Conservation (phyloP, 2,329 filamentous ascomycete genomes). For the Didymella keratinophila region DNA sequence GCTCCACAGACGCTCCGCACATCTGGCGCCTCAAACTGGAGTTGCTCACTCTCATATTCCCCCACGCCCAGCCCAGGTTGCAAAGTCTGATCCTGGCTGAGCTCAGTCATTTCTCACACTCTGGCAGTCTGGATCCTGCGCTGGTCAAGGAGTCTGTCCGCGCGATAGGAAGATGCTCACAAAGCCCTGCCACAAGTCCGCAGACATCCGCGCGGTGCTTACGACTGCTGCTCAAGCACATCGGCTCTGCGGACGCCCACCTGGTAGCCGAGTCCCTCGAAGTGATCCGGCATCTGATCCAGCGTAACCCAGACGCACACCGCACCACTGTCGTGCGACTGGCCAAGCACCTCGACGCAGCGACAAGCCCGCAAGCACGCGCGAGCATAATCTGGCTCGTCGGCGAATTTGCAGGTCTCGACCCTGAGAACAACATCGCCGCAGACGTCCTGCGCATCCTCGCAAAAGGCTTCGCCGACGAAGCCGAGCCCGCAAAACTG, state of each 20-base stretch:
- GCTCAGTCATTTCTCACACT: slow-evolving; percentile 95
- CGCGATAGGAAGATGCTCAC: slow-evolving; percentile 92
- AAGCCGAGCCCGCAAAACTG: slow-evolving; percentile 84
- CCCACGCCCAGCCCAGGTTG: slow-evolving; percentile 74
- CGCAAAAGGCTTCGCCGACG: slow-evolving; percentile 81
- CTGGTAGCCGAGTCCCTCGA: slow-evolving; percentile 92
- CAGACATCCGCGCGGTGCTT: slow-evolving; percentile 75
- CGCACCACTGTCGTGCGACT: slow-evolving; percentile 85
- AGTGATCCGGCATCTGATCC: slow-evolving; percentile 93
- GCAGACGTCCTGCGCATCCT: slow-evolving; percentile 90
- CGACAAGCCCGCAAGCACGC: slow-evolving; percentile 84
- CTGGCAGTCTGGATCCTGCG: slow-evolving; percentile 75
- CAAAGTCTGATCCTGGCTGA: slow-evolving; percentile 92
- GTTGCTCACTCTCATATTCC: slow-evolving; percentile 88
- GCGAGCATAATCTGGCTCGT: slow-evolving; percentile 98
- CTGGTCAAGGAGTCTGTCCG: slow-evolving; percentile 89
- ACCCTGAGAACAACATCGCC: slow-evolving; percentile 86
- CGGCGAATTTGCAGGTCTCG: slow-evolving; percentile 85
- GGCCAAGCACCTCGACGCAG: slow-evolving; percentile 89
- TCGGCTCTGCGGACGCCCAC: slow-evolving; percentile 85
- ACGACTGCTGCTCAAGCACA: slow-evolving; percentile 81
- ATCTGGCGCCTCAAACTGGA: slow-evolving; percentile 95
- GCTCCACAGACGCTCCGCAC: slow-evolving; percentile 76
- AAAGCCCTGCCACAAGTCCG: slow-evolving; percentile 57
- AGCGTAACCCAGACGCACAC: slow-evolving; percentile 84